Base-by-base conservation (phyloP, 1,284 basidiomycete genomes). In the Trametes pubescens region DNA sequence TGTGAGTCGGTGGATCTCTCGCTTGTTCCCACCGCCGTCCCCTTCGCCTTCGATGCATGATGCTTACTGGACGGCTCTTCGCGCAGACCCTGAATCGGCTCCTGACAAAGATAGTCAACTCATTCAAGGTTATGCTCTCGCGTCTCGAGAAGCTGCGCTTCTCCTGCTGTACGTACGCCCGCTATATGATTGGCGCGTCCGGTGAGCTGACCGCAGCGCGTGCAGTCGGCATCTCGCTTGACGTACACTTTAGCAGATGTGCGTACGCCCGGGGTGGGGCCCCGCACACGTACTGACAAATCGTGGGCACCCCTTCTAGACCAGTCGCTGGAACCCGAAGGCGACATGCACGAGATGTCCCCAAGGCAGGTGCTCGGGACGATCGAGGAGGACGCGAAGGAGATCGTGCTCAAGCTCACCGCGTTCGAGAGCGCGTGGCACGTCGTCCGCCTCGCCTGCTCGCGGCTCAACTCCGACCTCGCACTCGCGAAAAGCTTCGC, bases 381-480 rank as follows among this genome's bases (percentile, higher is more conserved):
- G 52, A 54, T 71, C n/a, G 69, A 66, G 44, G 67, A 63, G 10
- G 70, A 74, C 38, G 70, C 70, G 62, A 68, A 69, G 43, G 69
- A 70, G 21, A 68, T 76, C 34, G 59, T 51, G 16, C 59, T 67
- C 24, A 70, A 69, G 61, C 72, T 76, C 29, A 68, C 62, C 24
- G 72, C 70, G 21, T 76, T 76, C 60, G 73, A 75, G 62, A 73
- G 73, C 40, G 75, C 74, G 21, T 76, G 75, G 75, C 72, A 76
- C 53, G 61, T 73, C 55, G 71, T 74, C 16, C 65, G 71, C 29
- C 66, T 76, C 14, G 69, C 70, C 6, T 74, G 74, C 57, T 54
- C 65, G 1, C 66, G 66, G 40, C 68, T 76, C 29, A 66, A 69
- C 18, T 62, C 71, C 40, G 72, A 71, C 57, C 65, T 75, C 18